These are phyloP conservation scores for Pyrus betulifolia DNA, from an alignment of 306 rosid genomes.

Conservation along the genomic window DNA sequence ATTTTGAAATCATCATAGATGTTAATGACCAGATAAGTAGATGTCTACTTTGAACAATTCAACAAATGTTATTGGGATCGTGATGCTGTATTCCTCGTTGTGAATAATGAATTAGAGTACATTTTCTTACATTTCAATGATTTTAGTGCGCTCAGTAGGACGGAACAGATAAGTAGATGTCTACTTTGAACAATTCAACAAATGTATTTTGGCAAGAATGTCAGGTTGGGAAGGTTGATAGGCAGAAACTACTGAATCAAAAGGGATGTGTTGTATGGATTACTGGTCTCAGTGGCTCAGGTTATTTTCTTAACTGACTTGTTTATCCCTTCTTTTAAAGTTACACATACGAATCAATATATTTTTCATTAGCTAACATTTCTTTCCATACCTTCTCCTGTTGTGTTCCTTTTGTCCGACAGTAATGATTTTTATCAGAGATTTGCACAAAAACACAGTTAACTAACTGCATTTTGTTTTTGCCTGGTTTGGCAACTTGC, in stretches of 20 bases:
- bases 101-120: not conserved
- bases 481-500: not conserved
- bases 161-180: constrained; percentile 36
- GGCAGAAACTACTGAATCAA: constrained; percentile 83
- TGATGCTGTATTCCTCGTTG: not conserved
- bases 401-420: not conserved
- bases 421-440: not conserved
- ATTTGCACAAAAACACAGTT: not conserved
- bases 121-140: constrained; percentile 2
- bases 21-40: not conserved
- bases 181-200: constrained; percentile 54
- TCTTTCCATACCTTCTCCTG: not conserved
- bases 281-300: constrained; percentile 93
- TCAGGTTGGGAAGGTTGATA: constrained; percentile 56
- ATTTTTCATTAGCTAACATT: not conserved
- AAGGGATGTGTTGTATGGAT: constrained; percentile 90
- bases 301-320: constrained; percentile 23
- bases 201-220: constrained; percentile 85
- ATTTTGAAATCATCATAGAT: not conserved
- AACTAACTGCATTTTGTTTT: not conserved
- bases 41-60: too few species aligned
- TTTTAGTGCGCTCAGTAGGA: constrained; percentile 8
- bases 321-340: not conserved
- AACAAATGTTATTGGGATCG: too few species aligned
- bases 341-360: not conserved